A percentile compares a stretch with the other conserved stretches of the same genome.
Conservation (phyloP, 805 yeast species). For the Teunomyces pallodes region DNA sequence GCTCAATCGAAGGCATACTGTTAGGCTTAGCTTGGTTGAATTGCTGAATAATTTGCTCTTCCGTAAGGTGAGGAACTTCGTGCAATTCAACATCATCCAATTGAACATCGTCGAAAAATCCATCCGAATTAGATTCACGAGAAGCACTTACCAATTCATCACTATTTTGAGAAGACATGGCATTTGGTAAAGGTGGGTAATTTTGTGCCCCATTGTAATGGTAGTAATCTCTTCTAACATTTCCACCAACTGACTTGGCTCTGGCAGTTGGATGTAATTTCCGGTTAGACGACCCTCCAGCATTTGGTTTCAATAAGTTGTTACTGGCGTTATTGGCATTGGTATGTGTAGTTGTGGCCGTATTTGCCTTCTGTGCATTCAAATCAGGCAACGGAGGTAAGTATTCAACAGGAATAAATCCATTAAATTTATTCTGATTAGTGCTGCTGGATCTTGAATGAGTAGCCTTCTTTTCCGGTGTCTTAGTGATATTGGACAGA, state of each 20-base stretch:
- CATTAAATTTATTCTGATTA: slow-evolving; percentile 27
- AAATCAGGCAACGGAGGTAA: slow-evolving; percentile 46
- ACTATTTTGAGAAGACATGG: slow-evolving; percentile 42
- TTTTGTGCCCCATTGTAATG: slow-evolving; percentile 21
- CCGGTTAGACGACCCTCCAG: slow-evolving; percentile 14
- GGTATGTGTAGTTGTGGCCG: neutral
- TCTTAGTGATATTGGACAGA: neutral
- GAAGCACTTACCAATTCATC: slow-evolving; percentile 33
- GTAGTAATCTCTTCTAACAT: slow-evolving; percentile 63
- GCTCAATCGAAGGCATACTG: slow-evolving; percentile 91
- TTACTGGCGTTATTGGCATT: neutral
- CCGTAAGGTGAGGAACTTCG: slow-evolving; percentile 36
- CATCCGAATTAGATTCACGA: slow-evolving; percentile 33
- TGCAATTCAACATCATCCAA: slow-evolving; percentile 35
- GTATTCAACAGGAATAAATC: slow-evolving; percentile 42
- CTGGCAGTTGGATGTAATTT: slow-evolving; percentile 78
- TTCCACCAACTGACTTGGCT: slow-evolving; percentile 81
- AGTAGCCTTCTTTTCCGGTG: slow-evolving; percentile 5
- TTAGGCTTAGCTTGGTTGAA: slow-evolving; percentile 61
- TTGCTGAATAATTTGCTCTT: slow-evolving; percentile 41
- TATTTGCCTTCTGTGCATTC: slow-evolving; percentile 19
- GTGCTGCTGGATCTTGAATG: slow-evolving; percentile 5
- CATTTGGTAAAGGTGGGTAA: slow-evolving; percentile 45
- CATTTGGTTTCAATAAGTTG: slow-evolving; percentile 7
- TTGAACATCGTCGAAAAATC: slow-evolving; percentile 57